These are phyloP conservation scores for Salvia miltiorrhiza DNA, from an alignment of 257 asterid genomes.

Conservation along the genomic window DNA sequence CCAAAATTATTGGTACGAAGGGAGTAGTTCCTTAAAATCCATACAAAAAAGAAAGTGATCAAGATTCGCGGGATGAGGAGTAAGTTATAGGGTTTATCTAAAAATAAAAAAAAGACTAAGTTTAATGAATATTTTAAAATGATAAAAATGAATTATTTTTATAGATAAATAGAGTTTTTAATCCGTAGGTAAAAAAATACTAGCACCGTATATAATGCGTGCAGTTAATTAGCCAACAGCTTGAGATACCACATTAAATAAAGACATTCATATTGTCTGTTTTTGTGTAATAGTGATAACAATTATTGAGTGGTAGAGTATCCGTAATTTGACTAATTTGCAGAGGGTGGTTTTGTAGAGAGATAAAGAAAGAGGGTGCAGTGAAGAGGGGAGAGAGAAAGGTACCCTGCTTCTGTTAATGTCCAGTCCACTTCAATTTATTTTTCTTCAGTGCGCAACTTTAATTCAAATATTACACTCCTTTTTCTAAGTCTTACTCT, in stretches of 20 bases:
- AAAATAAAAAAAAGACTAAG: no score
- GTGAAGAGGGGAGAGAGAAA: not conserved
- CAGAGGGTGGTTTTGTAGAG: not conserved
- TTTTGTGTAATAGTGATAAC: not conserved
- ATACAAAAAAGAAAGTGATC: no score
- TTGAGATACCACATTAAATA: not conserved
- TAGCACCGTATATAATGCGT: no score
- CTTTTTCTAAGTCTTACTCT: conserved; percentile 20
- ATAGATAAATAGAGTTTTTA: no score
- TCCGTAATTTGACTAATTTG: not conserved
- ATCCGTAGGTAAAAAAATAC: no score
- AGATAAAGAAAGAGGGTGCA: not conserved
- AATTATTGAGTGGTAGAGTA: not conserved
- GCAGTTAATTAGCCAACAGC: no score
- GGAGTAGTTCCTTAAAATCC: no score
- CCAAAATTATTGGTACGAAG: no score
- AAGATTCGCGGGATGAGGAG: no score
- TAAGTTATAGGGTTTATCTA: no score
- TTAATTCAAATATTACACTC: conserved; percentile 36
- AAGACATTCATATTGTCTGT: not conserved
- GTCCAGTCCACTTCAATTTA: conserved; percentile 43
- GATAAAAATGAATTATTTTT: no score
- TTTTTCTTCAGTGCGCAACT: conserved; percentile 20
- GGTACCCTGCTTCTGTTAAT: not conserved
- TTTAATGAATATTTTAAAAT: no score